phyloP scores from a whole-genome alignment of 1,284 basidiomycete species.

The Ganoderma sinense region DNA sequence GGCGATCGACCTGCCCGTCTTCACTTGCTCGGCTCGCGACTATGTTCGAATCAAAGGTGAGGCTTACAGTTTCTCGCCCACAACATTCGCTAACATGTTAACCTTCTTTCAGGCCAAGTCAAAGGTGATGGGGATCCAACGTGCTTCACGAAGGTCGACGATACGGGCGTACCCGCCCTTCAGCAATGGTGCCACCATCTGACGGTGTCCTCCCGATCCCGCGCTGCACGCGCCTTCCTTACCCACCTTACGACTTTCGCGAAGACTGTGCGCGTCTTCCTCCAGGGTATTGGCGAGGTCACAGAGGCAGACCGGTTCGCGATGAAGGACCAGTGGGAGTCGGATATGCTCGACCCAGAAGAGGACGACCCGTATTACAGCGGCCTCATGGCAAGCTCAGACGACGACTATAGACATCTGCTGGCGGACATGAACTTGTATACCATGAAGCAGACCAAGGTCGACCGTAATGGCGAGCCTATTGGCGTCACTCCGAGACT shows the following conservation, averaged over 20 bases:
- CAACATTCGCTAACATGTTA: neutral
- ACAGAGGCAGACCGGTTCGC: slow-evolving; percentile 55
- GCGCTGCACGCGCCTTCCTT: slow-evolving; percentile 56
- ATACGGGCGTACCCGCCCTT: slow-evolving; percentile 63
- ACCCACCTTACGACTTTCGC: slow-evolving; percentile 57
- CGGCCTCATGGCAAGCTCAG: slow-evolving; percentile 33
- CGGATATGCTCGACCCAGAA: slow-evolving; percentile 36
- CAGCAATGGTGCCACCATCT: slow-evolving; percentile 66
- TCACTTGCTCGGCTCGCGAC: slow-evolving; percentile 67
- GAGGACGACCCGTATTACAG: slow-evolving; percentile 38
- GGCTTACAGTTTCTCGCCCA: neutral
- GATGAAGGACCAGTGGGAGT: slow-evolving; percentile 63
- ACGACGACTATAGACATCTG: slow-evolving; percentile 30
- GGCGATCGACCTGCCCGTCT: slow-evolving; percentile 65
- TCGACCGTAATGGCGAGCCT: slow-evolving; percentile 49
- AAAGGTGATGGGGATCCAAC: slow-evolving; percentile 64
- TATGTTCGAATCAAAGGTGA: slow-evolving; percentile 47
- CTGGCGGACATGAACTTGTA: slow-evolving; percentile 34
- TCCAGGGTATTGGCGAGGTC: slow-evolving; percentile 58
- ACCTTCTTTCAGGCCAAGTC: slow-evolving; percentile 50
- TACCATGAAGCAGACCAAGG: slow-evolving; percentile 47
- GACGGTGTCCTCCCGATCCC: slow-evolving; percentile 61
- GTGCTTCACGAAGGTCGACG: slow-evolving; percentile 60
- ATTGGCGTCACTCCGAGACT: slow-evolving; percentile 56
- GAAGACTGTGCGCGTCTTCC: slow-evolving; percentile 54